Evolutionary conservation across 257 asterid genomes (phyloP).

Genomic region (Knoxia roxburghii): DNA sequence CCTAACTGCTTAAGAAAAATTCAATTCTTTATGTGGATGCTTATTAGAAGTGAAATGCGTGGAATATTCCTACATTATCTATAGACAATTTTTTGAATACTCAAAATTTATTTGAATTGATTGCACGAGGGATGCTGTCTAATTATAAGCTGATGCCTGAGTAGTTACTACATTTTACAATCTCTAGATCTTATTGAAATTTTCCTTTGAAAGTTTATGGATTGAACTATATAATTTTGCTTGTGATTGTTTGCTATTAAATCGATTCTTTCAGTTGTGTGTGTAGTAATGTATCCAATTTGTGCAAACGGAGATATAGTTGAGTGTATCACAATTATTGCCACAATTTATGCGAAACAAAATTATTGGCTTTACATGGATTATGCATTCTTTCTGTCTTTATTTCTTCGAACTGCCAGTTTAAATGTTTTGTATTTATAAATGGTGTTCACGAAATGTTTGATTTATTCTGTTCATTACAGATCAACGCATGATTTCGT

Average conservation of each 20-base stretch:
- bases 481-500: constrained; percentile 10
- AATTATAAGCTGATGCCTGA: neutral
- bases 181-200: neutral
- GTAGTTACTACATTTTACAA: neutral
- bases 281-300: neutral
- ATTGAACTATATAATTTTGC: neutral
- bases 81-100: neutral
- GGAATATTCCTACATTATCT: neutral
- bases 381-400: neutral
- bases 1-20: neutral
- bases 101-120: neutral
- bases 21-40: neutral
- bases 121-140: neutral
- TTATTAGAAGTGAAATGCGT: neutral
- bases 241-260: too few species aligned
- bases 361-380: neutral
- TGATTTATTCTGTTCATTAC: neutral
- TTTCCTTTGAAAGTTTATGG: neutral
- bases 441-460: neutral
- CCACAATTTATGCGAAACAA: too few species aligned
- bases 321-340: neutral
- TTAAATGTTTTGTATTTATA: neutral
- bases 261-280: too few species aligned
- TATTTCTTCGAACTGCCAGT: neutral
- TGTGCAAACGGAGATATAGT: neutral